Evolutionary conservation across 2,329 filamentous ascomycete genomes (phyloP).

Genomic region (Trichoderma breve): DNA sequence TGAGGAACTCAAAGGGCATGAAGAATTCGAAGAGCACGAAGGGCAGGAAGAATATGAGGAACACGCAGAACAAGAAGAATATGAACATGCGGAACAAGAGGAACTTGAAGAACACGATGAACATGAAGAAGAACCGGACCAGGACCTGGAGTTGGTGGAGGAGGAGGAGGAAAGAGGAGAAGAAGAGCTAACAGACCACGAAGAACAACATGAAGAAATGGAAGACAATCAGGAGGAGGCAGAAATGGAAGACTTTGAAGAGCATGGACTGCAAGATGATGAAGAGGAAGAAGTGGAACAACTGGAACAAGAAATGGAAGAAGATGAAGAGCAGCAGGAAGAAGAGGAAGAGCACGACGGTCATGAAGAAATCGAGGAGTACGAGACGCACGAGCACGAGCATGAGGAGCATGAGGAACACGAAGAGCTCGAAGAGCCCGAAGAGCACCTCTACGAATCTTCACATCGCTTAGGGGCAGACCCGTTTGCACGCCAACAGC

Average conservation of each 20-base stretch:
- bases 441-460: neutral
- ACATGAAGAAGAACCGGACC: neutral
- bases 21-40: neutral
- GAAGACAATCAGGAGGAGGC: constrained; percentile 21
- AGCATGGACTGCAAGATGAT: neutral
- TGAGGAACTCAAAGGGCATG: neutral
- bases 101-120: constrained; percentile 18
- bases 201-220: constrained; percentile 1
- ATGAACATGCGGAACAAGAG: neutral
- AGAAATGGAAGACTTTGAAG: neutral
- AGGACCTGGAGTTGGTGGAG: neutral
- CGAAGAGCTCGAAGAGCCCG: neutral
- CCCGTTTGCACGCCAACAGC: neutral
- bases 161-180: neutral
- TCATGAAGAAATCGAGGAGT: neutral
- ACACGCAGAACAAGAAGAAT: neutral
- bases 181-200: neutral
- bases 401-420: neutral
- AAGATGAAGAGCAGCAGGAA: neutral
- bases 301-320: neutral
- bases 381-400: neutral
- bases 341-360: neutral
- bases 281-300: neutral
- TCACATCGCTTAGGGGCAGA: neutral
- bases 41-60: neutral